Evolutionary conservation across 768 basidiomycete species (phyloP).

Genomic region (Phallus indusiatus): DNA sequence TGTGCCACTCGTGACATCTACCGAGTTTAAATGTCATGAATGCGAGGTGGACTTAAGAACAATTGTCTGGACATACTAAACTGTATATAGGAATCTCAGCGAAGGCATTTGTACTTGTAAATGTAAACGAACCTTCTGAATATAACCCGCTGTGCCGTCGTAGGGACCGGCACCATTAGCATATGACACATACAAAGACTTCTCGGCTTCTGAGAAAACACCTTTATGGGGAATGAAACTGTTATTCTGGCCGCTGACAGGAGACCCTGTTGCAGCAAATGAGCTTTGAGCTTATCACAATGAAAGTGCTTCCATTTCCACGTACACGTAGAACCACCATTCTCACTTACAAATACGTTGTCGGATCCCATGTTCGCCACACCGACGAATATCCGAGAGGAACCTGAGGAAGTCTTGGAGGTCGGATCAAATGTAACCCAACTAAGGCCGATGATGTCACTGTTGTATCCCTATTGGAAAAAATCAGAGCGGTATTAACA

Average conservation of each 20-base stretch:
- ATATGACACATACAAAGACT: conserved; percentile 49
- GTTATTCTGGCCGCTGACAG: conserved; percentile 48
- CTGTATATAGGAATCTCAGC: conserved; percentile 1
- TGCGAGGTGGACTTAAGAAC: too few relatives aligned
- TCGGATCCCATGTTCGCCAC: conserved; percentile 46
- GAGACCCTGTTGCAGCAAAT: conserved; percentile 43
- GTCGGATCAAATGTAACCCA: conserved; percentile 52
- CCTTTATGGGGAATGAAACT: conserved; percentile 58
- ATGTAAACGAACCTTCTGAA: conserved; percentile 21
- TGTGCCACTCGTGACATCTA: conserved; percentile 38
- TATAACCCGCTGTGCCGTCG: conserved; percentile 43
- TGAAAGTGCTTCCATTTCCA: not conserved
- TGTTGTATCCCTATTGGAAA: conserved; percentile 21
- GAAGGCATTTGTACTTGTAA: not conserved
- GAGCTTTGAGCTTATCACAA: not conserved
- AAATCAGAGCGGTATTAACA: not conserved
- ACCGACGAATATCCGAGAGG: conserved; percentile 55
- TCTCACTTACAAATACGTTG: conserved; percentile 47
- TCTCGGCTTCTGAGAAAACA: conserved; percentile 48
- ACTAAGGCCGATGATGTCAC: conserved; percentile 35
- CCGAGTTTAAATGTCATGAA: too few relatives aligned
- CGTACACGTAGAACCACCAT: conserved; percentile 51
- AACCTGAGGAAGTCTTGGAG: conserved; percentile 36
- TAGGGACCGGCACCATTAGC: conserved; percentile 58
- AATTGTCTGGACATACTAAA: not conserved